These are phyloP conservation scores for Casuarina equisetifolia DNA, from an alignment of 306 rosid genomes.

Conservation along the genomic window DNA sequence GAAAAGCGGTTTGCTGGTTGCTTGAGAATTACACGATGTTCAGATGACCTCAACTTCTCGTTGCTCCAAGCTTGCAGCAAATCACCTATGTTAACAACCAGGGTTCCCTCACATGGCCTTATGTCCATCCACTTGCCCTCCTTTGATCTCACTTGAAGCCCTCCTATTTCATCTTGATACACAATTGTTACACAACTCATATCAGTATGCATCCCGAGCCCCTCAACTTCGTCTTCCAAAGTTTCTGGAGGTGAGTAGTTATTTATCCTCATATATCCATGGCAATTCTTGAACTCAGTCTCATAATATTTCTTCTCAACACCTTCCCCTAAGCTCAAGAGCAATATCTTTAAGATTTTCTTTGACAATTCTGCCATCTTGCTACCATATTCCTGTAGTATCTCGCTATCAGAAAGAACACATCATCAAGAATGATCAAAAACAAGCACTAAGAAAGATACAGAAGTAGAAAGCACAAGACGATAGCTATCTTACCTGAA, in stretches of 20 bases:
- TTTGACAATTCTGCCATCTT: conserved; percentile 77
- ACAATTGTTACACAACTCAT: conserved; percentile 88
- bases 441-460: conserved; percentile 11
- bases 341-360: conserved; percentile 49
- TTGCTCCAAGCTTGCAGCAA: conserved; percentile 97
- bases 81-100: conserved; percentile 88
- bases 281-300: conserved; percentile 67
- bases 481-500: conserved; percentile 56
- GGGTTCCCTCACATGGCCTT: conserved; percentile 67
- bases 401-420: conserved; percentile 48
- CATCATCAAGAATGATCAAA: not conserved
- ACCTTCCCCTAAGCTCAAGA: conserved; percentile 67
- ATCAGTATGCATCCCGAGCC: conserved; percentile 97
- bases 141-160: conserved; percentile 78
- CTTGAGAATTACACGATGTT: conserved; percentile 75
- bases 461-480: not conserved
- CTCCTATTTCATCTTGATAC: conserved; percentile 83
- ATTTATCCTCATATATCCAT: conserved; percentile 86
- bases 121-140: conserved; percentile 86
- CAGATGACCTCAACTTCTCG: conserved; percentile 76
- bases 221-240: conserved; percentile 57
- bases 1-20: conserved; percentile 65
- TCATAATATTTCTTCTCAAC: conserved; percentile 51
- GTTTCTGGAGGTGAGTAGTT: conserved; percentile 62
- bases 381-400: conserved; percentile 78